Conservation (phyloP, 345 rosid genomes). For the Citrus cavaleriei region DNA sequence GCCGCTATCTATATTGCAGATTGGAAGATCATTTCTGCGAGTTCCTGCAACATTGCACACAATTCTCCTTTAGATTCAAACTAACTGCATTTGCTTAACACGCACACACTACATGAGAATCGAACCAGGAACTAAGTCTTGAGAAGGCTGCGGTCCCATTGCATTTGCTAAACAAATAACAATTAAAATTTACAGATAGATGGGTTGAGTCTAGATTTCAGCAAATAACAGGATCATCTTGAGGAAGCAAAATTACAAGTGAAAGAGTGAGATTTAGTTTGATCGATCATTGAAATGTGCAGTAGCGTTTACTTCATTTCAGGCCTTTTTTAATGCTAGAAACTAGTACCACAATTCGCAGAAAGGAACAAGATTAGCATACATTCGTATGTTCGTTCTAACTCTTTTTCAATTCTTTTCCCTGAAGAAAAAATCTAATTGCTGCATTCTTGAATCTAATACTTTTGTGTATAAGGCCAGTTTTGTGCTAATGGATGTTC, state of each 20-base stretch:
- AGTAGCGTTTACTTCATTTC: background rate
- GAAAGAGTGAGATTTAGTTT: background rate
- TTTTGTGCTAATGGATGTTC: background rate
- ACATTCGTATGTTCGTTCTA: background rate
- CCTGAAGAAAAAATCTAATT: background rate
- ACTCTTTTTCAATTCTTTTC: background rate
- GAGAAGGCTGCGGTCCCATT: too few species aligned
- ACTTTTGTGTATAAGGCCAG: background rate
- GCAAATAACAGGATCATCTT: background rate
- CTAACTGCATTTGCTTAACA: background rate
- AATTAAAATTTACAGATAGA: background rate
- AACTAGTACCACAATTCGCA: background rate
- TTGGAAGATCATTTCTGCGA: constrained; percentile 93
- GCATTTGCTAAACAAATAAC: background rate
- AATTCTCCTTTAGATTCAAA: constrained; percentile 7
- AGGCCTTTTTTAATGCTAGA: background rate
- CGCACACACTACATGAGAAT: too few species aligned
- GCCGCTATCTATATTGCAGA: constrained; percentile 39
- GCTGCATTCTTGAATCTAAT: background rate
- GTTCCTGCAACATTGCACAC: constrained; percentile 55
- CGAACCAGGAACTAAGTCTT: too few species aligned
- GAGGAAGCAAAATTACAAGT: background rate
- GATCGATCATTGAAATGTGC: background rate
- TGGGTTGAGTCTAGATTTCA: background rate
- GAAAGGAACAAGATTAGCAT: background rate